Evolutionary conservation across 1,284 basidiomycete species (phyloP), one percentile per base, ranked within the genome.

Genomic region (Waitea zeae): DNA sequence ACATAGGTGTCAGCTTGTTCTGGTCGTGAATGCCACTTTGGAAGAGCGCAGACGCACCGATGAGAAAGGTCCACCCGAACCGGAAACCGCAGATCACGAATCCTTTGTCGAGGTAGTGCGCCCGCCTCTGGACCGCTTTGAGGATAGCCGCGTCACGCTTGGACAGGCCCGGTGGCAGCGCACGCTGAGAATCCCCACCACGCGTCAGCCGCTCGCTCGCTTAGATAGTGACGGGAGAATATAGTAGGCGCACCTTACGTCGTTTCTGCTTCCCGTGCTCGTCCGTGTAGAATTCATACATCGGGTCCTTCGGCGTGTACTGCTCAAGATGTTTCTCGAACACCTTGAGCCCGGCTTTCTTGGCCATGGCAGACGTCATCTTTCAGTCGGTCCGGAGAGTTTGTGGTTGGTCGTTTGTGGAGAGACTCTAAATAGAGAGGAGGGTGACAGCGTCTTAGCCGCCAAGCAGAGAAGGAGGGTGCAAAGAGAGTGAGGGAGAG

Each of bases 61-160:
- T 79, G 44, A 82, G 47, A 53, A 82, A 82, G 17, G 82, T 74
- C 77, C 79, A 93, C 3, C 92, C 90, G 41, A 95, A 89, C 6
- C 74, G 70, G 40, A 95, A 55, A 2, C 90, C 88, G 45, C 78
- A 86, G 7, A 96, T 36, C 32, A 52, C 62, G 60, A 96, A 84
- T 5, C 86, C 81, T 54, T 89, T 92, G 62, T 97, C 92, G 37
- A 97, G 78, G 49, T 80, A 73, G 50, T 90, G 88, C 0, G 92
- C 90, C 5, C 90, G 65, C 35, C 64, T 60, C 49, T 84, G 72
- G 30, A 92, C 72, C 13, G 76, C 70, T 44, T 66, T 67, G 35
- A 90, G 62, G 34, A 88, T 75, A 43, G 72, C 73, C n/a, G 67
- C 67, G 41, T 95, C 88, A 20, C 77, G 66, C 20, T 64, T 54